Evolutionary conservation across 139 green algal genomes (phyloP), one percentile per base, ranked within the genome.

Genomic region (Haematococcus sp.): DNA sequence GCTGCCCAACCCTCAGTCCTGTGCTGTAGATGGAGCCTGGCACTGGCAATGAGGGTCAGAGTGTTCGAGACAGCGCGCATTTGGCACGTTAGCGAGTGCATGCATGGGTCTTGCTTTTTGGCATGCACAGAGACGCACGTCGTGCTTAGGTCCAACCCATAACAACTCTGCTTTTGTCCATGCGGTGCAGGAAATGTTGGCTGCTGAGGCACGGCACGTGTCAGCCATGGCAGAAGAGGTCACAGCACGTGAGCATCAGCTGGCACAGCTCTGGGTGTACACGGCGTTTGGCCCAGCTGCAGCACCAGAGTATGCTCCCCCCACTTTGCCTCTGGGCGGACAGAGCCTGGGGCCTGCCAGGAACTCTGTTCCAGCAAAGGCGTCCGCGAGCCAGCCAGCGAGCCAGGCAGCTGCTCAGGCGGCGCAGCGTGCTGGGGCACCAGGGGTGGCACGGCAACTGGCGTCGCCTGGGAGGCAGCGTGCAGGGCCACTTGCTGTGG

Each of bases 221-320:
- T 33, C 58, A 30, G 40, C 25, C 25, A 22, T 64, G 27, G 11
- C 27, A 3, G 25, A 64, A 4, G 56, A 64, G 25, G 4, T 64
- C 4, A 25, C 11, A 3, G 56, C 15, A 3, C n/a, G 27, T 34
- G 56, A 64, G 56, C n/a, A 64, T 4, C 56, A 64, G 56, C 56
- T 70, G 63, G 34, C 63, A 19, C 35, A 70, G 63, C 63, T 70
- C 16, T 70, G 63, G 63, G 40, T 58, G 22, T 70, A 70, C 63
- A 59, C 35, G 3, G 16, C 22, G 17, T 70, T 58, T 19, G 63
- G 63, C 20, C 63, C 63, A 34, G 63, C 63, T 33, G 63, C 63
- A 19, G 63, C 63, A 15, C 63, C 40, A 15, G 35, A 32, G 5
- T 30, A 70, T 35, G 20, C 63, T n/a, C 35, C 63, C 13, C 34